Conservation (phyloP, 2,329 filamentous ascomycete genomes). For the Trichoderma sp. region DNA sequence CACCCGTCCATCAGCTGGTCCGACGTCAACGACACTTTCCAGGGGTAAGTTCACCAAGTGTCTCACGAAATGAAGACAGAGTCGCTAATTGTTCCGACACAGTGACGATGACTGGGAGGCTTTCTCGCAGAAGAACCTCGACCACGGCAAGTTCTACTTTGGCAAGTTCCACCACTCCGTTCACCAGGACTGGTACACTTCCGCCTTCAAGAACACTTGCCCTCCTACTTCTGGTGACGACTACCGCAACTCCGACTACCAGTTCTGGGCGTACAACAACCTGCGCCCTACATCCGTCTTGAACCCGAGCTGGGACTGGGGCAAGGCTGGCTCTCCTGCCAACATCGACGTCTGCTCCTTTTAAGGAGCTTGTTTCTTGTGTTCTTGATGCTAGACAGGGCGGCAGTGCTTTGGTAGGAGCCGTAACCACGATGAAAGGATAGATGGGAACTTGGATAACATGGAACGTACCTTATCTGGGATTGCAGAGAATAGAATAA, state of each 20-base stretch:
- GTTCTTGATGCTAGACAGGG: too few species aligned
- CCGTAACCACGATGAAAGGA: background rate
- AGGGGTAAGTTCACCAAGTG: conserved; percentile 26
- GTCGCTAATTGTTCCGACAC: background rate
- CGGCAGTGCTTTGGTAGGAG: background rate
- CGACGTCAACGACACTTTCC: conserved; percentile 32
- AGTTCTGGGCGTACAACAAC: conserved; percentile 31
- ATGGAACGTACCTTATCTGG: too few species aligned
- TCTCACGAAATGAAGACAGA: background rate
- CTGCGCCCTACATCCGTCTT: conserved; percentile 29
- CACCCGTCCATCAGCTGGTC: conserved; percentile 30
- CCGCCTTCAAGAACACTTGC: conserved; percentile 31
- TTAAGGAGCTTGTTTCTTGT: background rate
- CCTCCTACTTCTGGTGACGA: conserved; percentile 28
- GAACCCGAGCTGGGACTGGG: conserved; percentile 30
- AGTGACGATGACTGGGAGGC: conserved; percentile 27
- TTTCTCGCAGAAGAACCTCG: conserved; percentile 31
- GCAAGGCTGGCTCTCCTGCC: conserved; percentile 29
- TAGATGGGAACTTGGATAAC: background rate
- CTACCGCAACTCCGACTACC: conserved; percentile 31
- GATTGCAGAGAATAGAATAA: too few species aligned
- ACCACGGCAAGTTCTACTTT: conserved; percentile 32
- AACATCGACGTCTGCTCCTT: conserved; percentile 30
- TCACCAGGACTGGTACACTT: conserved; percentile 31
- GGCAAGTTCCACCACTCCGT: conserved; percentile 31